These are phyloP conservation scores for Scheffersomyces quercinus DNA, from an alignment of 1,139 yeast species.

Conservation along the genomic window DNA sequence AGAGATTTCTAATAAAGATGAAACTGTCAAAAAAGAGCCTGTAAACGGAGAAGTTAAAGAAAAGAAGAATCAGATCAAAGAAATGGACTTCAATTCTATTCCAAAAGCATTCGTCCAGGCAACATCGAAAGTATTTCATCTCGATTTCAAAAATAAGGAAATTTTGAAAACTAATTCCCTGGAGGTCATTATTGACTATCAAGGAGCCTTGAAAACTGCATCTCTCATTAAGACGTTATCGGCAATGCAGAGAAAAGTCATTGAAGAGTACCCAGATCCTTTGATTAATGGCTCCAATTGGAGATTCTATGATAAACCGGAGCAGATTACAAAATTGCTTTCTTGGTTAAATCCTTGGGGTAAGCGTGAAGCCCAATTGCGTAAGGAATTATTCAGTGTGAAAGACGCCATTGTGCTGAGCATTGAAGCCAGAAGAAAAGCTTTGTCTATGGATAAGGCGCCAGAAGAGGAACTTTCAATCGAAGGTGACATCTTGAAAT, in stretches of 20 bases:
- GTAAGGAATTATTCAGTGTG: slow-evolving; percentile 59
- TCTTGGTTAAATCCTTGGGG: slow-evolving; percentile 80
- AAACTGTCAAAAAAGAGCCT: not conserved
- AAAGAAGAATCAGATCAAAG: slow-evolving; percentile 3
- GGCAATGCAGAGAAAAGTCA: slow-evolving; percentile 59
- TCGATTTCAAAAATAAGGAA: slow-evolving; percentile 19
- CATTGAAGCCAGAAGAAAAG: slow-evolving; percentile 59
- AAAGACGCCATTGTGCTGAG: slow-evolving; percentile 58
- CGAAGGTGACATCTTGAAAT: slow-evolving; percentile 8
- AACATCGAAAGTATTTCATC: slow-evolving; percentile 17
- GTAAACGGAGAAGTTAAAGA: slow-evolving; percentile 16
- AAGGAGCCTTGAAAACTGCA: slow-evolving; percentile 41
- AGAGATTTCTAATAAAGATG: slow-evolving; percentile 1
- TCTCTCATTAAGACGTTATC: slow-evolving; percentile 27
- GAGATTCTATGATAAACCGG: slow-evolving; percentile 68
- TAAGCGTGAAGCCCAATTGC: slow-evolving; percentile 64
- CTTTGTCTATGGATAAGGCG: slow-evolving; percentile 42
- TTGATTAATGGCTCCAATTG: slow-evolving; percentile 57
- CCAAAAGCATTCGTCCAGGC: slow-evolving; percentile 20
- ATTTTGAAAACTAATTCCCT: slow-evolving; percentile 12
- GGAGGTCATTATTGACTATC: slow-evolving; percentile 33
- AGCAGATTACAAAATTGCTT: slow-evolving; percentile 57
- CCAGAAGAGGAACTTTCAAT: slow-evolving; percentile 46
- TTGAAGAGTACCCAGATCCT: slow-evolving; percentile 67
- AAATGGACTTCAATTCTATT: slow-evolving; percentile 14